phyloP scores from a whole-genome alignment of 1,139 yeast genomes.

The Meyerozyma carpophila region DNA sequence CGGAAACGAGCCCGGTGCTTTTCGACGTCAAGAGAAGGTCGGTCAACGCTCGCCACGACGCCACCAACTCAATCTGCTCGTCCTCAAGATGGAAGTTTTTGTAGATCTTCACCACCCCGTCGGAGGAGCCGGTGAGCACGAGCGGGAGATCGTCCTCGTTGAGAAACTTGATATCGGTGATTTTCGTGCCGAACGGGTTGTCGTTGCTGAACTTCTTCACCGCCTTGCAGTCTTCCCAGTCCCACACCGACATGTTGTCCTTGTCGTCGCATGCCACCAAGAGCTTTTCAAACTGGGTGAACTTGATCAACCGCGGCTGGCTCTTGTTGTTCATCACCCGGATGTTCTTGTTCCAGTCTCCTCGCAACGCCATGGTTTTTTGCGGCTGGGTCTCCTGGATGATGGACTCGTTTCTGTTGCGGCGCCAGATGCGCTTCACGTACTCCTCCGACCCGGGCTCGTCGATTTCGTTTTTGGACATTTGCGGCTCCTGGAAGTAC shows the following conservation, averaged over 20 bases:
- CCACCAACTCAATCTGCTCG: conserved; percentile 53
- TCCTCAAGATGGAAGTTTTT: conserved; percentile 60
- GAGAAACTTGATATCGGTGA: conserved; percentile 79
- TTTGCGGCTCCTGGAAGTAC: conserved; percentile 95
- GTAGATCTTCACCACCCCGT: conserved; percentile 85
- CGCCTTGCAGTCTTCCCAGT: conserved; percentile 62
- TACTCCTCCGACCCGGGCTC: conserved; percentile 92
- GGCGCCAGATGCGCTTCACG: conserved; percentile 79
- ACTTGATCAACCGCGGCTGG: conserved; percentile 73
- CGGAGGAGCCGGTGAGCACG: conserved; percentile 83
- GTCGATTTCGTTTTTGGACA: conserved; percentile 79
- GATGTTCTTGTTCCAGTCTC: conserved; percentile 76
- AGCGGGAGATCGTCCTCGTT: conserved; percentile 92
- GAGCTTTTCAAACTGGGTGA: conserved; percentile 88
- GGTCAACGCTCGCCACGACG: conserved; percentile 92
- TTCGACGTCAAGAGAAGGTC: conserved; percentile 78
- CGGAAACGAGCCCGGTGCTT: conserved; percentile 80
- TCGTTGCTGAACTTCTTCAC: conserved; percentile 74
- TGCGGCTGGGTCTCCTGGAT: conserved; percentile 88
- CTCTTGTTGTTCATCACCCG: conserved; percentile 64
- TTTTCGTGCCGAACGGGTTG: conserved; percentile 81
- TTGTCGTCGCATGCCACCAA: conserved; percentile 79
- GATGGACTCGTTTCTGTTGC: conserved; percentile 81
- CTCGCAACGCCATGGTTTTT: conserved; percentile 75
- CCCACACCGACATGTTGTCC: conserved; percentile 83